These are phyloP conservation scores for Lentinula detonsa DNA, from an alignment of 768 basidiomycete genomes.

Conservation along the genomic window DNA sequence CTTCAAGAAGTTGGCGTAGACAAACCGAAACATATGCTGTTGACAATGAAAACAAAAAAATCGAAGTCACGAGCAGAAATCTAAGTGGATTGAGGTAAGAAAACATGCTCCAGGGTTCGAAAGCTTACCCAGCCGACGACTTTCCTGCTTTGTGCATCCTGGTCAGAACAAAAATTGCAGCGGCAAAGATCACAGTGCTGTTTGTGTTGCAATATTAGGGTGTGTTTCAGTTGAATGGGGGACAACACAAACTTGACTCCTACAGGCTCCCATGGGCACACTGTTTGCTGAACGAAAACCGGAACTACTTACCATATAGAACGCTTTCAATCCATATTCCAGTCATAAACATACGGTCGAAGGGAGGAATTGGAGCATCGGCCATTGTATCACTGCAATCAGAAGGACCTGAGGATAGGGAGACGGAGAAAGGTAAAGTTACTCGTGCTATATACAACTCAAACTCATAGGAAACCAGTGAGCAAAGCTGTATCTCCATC, in stretches of 20 bases:
- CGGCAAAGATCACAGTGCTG: not conserved
- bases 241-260: not conserved
- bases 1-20: not conserved
- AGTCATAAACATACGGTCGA: not conserved
- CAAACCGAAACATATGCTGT: not conserved
- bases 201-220: not conserved
- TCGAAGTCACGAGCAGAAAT: not conserved
- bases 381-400: too few species aligned
- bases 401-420: too few species aligned
- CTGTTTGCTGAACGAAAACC: not conserved
- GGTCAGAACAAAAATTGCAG: not conserved
- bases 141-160: not conserved
- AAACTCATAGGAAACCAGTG: too few species aligned
- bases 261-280: not conserved
- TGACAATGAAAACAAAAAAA: not conserved
- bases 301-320: not conserved
- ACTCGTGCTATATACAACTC: too few species aligned
- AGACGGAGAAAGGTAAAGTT: too few species aligned
- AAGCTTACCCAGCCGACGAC: not conserved
- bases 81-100: not conserved
- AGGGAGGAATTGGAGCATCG: not conserved
- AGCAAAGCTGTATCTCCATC: too few species aligned
- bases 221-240: not conserved
- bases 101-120: not conserved
- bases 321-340: not conserved